phyloP scores from a whole-genome alignment of 306 rosid species.

The Prunus padus region DNA sequence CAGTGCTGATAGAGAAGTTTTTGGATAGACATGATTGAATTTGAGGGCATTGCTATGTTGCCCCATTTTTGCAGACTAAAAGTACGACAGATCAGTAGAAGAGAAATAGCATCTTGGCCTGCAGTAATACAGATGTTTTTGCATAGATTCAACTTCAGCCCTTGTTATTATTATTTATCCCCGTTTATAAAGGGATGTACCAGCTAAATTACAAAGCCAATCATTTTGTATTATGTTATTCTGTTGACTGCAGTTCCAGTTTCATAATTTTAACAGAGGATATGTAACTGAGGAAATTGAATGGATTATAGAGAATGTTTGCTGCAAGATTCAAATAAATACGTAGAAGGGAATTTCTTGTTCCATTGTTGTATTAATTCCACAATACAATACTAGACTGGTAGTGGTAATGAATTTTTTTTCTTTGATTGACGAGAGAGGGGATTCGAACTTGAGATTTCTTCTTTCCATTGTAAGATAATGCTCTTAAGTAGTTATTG shows the following conservation, averaged over 20 bases:
- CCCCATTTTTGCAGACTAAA: slow-evolving; percentile 26
- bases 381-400: too few species aligned
- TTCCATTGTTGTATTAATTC: too few species aligned
- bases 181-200: background rate
- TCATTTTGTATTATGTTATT: slow-evolving; percentile 3
- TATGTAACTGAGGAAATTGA: slow-evolving; percentile 6
- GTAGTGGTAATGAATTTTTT: too few species aligned
- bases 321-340: background rate
- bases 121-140: background rate
- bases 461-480: too few species aligned
- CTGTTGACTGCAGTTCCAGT: background rate
- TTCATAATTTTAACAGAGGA: slow-evolving; percentile 7
- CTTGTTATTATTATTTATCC: slow-evolving; percentile 10
- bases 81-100: background rate
- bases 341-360: too few species aligned
- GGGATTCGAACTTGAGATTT: too few species aligned
- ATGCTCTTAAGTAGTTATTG: too few species aligned
- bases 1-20: slow-evolving; percentile 80
- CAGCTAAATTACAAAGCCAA: background rate
- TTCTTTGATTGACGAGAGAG: too few species aligned
- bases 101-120: slow-evolving; percentile 9
- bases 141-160: background rate
- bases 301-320: background rate
- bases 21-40: slow-evolving; percentile 63
- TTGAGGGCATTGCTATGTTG: slow-evolving; percentile 21